Evolutionary conservation across 2,329 filamentous ascomycete genomes (phyloP).

Genomic region (Tolypocladium ophioglossoides): DNA sequence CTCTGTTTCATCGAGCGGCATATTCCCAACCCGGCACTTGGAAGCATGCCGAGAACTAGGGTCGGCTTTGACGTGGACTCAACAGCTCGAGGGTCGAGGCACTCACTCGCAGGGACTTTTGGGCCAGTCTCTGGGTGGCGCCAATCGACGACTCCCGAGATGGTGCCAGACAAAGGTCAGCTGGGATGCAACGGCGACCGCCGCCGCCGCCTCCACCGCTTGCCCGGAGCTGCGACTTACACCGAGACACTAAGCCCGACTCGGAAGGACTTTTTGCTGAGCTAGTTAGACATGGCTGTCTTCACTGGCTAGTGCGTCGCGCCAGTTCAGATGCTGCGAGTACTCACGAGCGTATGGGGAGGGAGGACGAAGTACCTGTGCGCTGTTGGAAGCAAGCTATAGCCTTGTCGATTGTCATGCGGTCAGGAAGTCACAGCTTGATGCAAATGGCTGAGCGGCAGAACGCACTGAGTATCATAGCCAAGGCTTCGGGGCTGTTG

Average conservation of each 20-base stretch:
- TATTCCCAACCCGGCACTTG: neutral
- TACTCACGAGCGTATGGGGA: too few relatives aligned
- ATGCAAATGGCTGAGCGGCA: neutral
- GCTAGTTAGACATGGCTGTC: conserved; percentile 1
- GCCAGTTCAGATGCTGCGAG: too few relatives aligned
- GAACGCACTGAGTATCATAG: neutral
- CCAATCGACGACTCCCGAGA: neutral
- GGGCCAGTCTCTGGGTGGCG: too few relatives aligned
- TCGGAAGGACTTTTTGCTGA: conserved; percentile 6
- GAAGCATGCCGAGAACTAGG: neutral
- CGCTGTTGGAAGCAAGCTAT: neutral
- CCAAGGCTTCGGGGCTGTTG: neutral
- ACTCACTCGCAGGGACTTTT: neutral
- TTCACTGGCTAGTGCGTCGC: neutral
- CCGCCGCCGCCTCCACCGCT: too few relatives aligned
- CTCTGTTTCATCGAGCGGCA: neutral
- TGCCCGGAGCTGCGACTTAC: neutral
- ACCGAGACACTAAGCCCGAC: neutral
- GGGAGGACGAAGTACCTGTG: too few relatives aligned
- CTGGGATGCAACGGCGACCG: neutral
- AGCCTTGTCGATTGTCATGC: neutral
- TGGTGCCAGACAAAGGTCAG: neutral
- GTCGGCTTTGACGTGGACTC: neutral
- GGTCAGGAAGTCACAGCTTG: neutral
- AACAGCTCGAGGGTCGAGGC: too few relatives aligned